These are phyloP conservation scores for Melaleuca quinquenervia DNA, from an alignment of 345 rosid species.

Conservation along the genomic window DNA sequence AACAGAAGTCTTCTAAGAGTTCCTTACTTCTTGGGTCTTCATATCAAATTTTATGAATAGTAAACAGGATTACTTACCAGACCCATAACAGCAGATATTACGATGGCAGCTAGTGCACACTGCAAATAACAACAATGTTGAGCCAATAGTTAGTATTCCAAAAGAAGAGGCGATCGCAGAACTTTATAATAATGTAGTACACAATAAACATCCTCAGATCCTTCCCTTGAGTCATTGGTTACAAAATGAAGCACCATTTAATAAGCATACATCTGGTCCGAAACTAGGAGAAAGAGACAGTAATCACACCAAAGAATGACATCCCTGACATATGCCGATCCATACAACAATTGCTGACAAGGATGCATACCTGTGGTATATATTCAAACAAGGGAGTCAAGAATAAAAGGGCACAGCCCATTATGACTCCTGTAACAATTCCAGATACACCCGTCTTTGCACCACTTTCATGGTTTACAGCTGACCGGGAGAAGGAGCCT, in stretches of 20 bases:
- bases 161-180: not conserved
- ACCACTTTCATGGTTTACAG: constrained; percentile 95
- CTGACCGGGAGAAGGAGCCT: constrained; percentile 99
- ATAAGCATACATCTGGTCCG: not conserved
- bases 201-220: not conserved
- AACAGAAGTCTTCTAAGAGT: not conserved
- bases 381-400: constrained; percentile 71
- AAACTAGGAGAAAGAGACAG: not conserved
- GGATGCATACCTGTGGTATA: constrained; percentile 77
- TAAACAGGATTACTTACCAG: constrained; percentile 43
- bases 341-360: not conserved
- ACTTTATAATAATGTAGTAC: not conserved
- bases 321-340: not conserved
- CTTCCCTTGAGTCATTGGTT: not conserved
- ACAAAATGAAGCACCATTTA: not conserved
- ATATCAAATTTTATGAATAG: not conserved
- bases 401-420: constrained; percentile 82
- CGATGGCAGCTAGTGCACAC: constrained; percentile 98
- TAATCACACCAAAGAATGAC: not conserved
- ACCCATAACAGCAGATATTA: constrained; percentile 85
- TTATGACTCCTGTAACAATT: constrained; percentile 65
- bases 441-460: constrained; percentile 91
- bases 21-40: not conserved
- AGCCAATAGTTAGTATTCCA: constrained; percentile 11
- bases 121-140: constrained; percentile 25